Evolutionary conservation across 306 rosid genomes (phyloP).

Genomic region (Lupinus albus): DNA sequence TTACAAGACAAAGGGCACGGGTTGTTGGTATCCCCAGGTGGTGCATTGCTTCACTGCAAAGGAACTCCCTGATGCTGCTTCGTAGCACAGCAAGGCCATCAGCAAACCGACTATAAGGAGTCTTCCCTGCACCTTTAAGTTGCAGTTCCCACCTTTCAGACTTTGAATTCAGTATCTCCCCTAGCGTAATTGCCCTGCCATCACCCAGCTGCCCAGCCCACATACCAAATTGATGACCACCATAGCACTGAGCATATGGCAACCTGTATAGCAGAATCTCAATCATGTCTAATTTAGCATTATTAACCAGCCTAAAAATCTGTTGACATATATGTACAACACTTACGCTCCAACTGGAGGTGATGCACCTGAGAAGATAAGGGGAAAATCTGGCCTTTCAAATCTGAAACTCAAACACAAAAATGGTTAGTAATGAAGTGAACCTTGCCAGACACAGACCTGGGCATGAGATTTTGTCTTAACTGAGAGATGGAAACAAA

Average conservation of each 20-base stretch:
- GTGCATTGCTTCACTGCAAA: constrained; percentile 98
- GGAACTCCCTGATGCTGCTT: constrained; percentile 96
- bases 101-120: constrained; percentile 95
- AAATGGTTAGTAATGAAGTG: constrained; percentile 40
- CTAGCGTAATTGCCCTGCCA: constrained; percentile 95
- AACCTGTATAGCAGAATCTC: constrained; percentile 53
- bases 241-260: constrained; percentile 97
- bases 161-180: constrained; percentile 79
- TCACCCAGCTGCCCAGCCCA: constrained; percentile 99
- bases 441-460: not conserved
- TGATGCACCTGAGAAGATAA: constrained; percentile 78
- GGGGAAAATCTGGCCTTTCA: constrained; percentile 84
- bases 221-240: constrained; percentile 98
- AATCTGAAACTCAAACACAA: constrained; percentile 64
- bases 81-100: constrained; percentile 98
- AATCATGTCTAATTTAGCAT: constrained; percentile 34
- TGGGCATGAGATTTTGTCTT: not conserved
- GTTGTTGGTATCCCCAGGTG: constrained; percentile 94
- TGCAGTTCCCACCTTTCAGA: constrained; percentile 96
- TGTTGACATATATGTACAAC: constrained; percentile 25
- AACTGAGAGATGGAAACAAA: not conserved
- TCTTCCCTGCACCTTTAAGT: constrained; percentile 97
- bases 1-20: constrained; percentile 89
- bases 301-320: constrained; percentile 7
- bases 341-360: constrained; percentile 89